Percentiles rank a stretch among this genome's conserved stretches.
phyloP scores from a whole-genome alignment of 1,284 basidiomycete species.

The Cerrena zonata region DNA sequence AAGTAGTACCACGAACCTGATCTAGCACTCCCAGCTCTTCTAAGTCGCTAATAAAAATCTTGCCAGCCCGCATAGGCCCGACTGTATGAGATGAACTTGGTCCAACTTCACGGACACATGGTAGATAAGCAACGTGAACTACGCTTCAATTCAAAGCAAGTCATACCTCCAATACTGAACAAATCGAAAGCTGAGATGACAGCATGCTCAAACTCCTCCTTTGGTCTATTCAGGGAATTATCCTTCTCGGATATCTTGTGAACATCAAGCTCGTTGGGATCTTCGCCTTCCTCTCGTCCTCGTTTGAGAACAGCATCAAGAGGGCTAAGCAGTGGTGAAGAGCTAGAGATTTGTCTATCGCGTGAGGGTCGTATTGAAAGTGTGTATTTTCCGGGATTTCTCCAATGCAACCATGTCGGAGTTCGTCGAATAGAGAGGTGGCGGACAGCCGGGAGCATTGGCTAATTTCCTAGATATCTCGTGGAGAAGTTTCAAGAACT shows the following conservation, averaged over 20 bases:
- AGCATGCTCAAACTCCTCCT: conserved; percentile 68
- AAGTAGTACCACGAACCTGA: conserved; percentile 44
- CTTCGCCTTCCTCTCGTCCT: not conserved
- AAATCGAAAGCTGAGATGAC: conserved; percentile 91
- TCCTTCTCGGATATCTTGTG: not conserved
- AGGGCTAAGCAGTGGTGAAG: not conserved
- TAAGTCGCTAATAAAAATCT: conserved; percentile 80
- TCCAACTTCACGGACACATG: conserved; percentile 36
- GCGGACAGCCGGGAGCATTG: too few species aligned
- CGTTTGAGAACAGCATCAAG: not conserved
- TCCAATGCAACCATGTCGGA: too few species aligned
- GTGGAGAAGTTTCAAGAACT: too few species aligned
- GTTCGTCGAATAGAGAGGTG: too few species aligned
- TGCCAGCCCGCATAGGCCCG: conserved; percentile 88
- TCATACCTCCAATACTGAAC: conserved; percentile 83
- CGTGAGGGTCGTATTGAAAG: too few species aligned
- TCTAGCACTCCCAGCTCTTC: conserved; percentile 65
- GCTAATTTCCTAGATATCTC: too few species aligned
- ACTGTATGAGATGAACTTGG: conserved; percentile 69
- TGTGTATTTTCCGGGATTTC: too few species aligned
- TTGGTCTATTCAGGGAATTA: not conserved
- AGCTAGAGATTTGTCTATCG: not conserved
- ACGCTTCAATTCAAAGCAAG: not conserved
- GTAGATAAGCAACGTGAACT: conserved; percentile 6
- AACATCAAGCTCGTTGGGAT: not conserved